Percentiles rank a stretch among this genome's conserved stretches.
Conservation (phyloP, 805 yeast genomes). For the Kazachstania taianensis region DNA sequence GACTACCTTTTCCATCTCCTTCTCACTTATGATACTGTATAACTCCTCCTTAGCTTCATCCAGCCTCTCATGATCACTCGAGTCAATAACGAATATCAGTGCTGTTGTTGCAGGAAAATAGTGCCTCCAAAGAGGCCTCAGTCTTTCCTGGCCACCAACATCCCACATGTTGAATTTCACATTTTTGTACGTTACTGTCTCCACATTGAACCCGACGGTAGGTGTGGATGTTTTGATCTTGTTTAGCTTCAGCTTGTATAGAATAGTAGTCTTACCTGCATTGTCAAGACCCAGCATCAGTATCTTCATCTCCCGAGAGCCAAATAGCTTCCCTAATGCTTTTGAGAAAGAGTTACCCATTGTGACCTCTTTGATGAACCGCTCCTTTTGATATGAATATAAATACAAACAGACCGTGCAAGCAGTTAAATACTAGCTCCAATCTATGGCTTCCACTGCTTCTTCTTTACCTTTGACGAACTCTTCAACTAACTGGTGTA, state of each 20-base stretch:
- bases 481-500: too few relatives aligned
- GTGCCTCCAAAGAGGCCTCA: constrained; percentile 91
- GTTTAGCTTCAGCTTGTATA: constrained; percentile 73
- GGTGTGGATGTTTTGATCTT: constrained; percentile 75
- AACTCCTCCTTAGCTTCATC: constrained; percentile 72
- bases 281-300: constrained; percentile 88
- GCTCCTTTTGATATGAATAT: too few relatives aligned
- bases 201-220: constrained; percentile 90
- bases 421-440: too few relatives aligned
- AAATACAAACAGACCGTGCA: too few relatives aligned
- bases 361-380: too few relatives aligned
- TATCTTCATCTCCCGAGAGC: constrained; percentile 51
- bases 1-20: constrained; percentile 72
- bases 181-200: constrained; percentile 71
- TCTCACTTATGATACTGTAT: constrained; percentile 67
- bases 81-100: constrained; percentile 81
- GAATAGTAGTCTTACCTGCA: constrained; percentile 85
- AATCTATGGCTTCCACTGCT: too few relatives aligned
- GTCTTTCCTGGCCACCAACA: constrained; percentile 91
- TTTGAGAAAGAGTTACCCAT: constrained; percentile 30
- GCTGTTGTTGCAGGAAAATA: constrained; percentile 91
- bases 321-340: constrained; percentile 37
- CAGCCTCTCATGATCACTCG: constrained; percentile 61
- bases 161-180: constrained; percentile 86
- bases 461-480: too few relatives aligned